Base-by-base conservation (phyloP, 2,329 filamentous ascomycete genomes). In the Xylaria sp. region DNA sequence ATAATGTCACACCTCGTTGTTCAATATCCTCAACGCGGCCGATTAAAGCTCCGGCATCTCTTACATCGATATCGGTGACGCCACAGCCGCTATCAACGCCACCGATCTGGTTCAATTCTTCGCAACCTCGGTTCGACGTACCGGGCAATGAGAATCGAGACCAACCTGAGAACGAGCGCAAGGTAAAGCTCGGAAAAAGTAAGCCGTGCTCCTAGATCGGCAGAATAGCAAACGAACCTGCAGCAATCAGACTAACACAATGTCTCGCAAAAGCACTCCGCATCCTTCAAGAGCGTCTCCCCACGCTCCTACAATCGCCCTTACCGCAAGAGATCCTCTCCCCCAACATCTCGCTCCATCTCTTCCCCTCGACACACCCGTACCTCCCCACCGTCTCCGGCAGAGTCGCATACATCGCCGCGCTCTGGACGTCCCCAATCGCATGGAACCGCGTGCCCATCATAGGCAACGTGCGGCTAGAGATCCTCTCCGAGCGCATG, bases 361-460 rank as follows among this genome's bases (percentile, higher is more conserved):
- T 92, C 73, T 92, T 92, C 79, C 90, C 90, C 46, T 89, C 89
- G 34, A 96, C 93, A 0, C 93, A 97, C 76, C 93, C 92, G 2
- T 92, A 95, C 79, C 92, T 99, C 2, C 96, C 96, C 41, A 92
- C 90, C n/a, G 96, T 98, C 50, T 93, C 93, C 34, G 96, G 96
- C 62, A 90, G 92, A 56, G 92, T 98, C 44, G 92, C 94, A 57
- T 99, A 99, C 80, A 92, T 92, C 44, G 95, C 96, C 20, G 96
- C 96, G 2, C 85, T 99, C 46, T 98, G 94, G 94, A 98, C 96
- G 0, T 94, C 94, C 0, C 96, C 96, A 0, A 91, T 99, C 61
- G 95, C 94, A 37, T 99, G 96, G 96, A 97, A 97, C 76, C 90
- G 93, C 34, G 87, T 99, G 0, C 96, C 96, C 2, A 89, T 98